These are phyloP conservation scores for Apiospora koreana DNA, from an alignment of 2,329 filamentous ascomycete species.

Conservation along the genomic window DNA sequence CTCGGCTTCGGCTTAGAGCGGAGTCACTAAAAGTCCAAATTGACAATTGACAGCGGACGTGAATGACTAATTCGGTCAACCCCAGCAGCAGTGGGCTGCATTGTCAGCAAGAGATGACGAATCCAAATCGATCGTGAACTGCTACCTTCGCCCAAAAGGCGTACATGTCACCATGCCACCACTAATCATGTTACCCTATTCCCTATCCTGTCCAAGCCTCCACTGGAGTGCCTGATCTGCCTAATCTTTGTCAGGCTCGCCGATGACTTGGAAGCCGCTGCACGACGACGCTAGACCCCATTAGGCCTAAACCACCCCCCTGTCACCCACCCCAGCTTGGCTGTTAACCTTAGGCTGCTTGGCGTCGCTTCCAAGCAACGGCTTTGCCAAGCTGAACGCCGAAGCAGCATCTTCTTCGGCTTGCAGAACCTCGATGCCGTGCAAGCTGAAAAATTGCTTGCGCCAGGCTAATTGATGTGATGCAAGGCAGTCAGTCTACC, in stretches of 20 bases:
- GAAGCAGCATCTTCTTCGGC: background rate
- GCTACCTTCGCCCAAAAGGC: background rate
- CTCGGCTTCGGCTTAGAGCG: constrained; percentile 8
- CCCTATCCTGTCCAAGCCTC: background rate
- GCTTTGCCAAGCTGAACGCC: background rate
- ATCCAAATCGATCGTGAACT: background rate
- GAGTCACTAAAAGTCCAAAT: background rate
- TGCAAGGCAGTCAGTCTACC: background rate
- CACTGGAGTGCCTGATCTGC: background rate
- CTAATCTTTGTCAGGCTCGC: background rate
- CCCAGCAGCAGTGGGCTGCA: background rate
- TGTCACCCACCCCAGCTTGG: too few relatives aligned
- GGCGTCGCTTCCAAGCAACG: background rate
- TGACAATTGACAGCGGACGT: background rate
- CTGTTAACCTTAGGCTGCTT: too few relatives aligned
- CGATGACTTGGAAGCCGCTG: background rate
- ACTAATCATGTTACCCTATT: background rate
- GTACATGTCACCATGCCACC: background rate
- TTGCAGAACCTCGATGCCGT: background rate
- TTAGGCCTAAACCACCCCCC: background rate
- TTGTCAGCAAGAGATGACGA: background rate
- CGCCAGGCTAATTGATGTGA: background rate
- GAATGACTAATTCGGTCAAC: constrained; percentile 3
- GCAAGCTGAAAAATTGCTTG: background rate
- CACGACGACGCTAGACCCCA: background rate